Conservation (phyloP, 2,329 filamentous ascomycete genomes). For the Bipolaris cookei region DNA sequence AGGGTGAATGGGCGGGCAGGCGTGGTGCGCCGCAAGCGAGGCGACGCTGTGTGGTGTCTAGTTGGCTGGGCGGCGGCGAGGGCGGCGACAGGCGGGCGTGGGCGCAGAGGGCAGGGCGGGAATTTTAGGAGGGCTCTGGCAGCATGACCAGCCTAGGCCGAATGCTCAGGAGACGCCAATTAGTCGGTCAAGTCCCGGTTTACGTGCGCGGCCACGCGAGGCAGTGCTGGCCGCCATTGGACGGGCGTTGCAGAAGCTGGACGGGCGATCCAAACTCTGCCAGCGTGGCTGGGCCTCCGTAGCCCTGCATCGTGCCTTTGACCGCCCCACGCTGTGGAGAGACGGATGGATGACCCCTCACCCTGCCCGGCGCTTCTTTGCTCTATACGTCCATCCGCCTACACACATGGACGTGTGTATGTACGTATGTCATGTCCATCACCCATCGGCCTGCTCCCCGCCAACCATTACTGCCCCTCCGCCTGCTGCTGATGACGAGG, state of each 20-base stretch:
- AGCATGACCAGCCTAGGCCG: slow-evolving; percentile 25
- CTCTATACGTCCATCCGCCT: background rate
- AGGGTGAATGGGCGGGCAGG: background rate
- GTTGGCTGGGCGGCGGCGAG: slow-evolving; percentile 21
- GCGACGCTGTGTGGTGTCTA: slow-evolving; percentile 9
- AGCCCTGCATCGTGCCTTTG: slow-evolving; percentile 24
- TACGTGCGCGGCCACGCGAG: slow-evolving; percentile 24
- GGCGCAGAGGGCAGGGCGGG: slow-evolving; percentile 19
- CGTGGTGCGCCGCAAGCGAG: slow-evolving; percentile 18
- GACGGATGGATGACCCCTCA: slow-evolving; percentile 2
- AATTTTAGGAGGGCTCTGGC: slow-evolving; percentile 27
- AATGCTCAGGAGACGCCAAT: slow-evolving; percentile 12
- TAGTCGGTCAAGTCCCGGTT: slow-evolving; percentile 25
- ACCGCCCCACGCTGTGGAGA: slow-evolving; percentile 8
- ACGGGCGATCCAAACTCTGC: slow-evolving; percentile 19
- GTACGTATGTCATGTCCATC: no score
- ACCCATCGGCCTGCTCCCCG: background rate
- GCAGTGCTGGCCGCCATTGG: slow-evolving; percentile 28
- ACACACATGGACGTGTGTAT: no score
- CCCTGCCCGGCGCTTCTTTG: slow-evolving; percentile 6
- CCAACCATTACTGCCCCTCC: background rate
- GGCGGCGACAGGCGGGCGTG: background rate
- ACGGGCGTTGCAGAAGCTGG: slow-evolving; percentile 17
- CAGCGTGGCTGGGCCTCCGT: slow-evolving; percentile 24
- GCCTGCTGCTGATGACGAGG: background rate